Base-by-base conservation (phyloP, 2,329 filamentous ascomycete species). In the Colletotrichum shisoi region DNA sequence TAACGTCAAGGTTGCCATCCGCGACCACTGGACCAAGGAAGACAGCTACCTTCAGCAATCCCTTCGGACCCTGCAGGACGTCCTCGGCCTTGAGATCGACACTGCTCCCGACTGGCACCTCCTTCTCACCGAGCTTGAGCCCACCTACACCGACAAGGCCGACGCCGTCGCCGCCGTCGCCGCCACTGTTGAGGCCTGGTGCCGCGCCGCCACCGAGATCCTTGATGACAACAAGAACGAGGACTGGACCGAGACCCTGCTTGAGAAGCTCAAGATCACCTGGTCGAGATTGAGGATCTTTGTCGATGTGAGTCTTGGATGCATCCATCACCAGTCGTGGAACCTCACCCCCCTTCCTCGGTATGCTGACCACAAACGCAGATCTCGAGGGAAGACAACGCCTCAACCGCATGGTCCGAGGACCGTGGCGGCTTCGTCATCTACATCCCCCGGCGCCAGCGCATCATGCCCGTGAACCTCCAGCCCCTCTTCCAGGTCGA, bases 101-200 rank as follows among this genome's bases (percentile, higher is more conserved):
- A 72, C 79, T 44, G 75, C 80, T 7, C 81, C 81, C 0, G 79
- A 83, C 71, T 84, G 82, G 80, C 71, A 72, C 7, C 77, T 80
- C 52, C 74, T 84, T 15, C 71, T 80, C 53, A 73, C 75, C 13
- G 76, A 77, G 15, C 73, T 82, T 2, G 77, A 77, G 37, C 61
- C 58, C 3, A 71, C 74, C 52, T 83, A 81, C 71, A 69, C 76
- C 0, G 81, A 84, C 67, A 79, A 78, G 61, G 71, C 69, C 3
- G 73, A 76, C 39, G 75, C 85, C 13, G 77, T 81, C 11, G 69
- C 74, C 24, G 72, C 72, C 21, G 71, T 82, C 15, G 72, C 79
- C n/a, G 73, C 72, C 4, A 74, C 74, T 42, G 71, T 84, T 24
- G 75, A 78, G 24, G 71, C 76, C 1, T 84, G 80, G 78, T 76